These are phyloP conservation scores for Alternaria brassicae DNA, from an alignment of 2,329 filamentous ascomycete species.

Conservation along the genomic window DNA sequence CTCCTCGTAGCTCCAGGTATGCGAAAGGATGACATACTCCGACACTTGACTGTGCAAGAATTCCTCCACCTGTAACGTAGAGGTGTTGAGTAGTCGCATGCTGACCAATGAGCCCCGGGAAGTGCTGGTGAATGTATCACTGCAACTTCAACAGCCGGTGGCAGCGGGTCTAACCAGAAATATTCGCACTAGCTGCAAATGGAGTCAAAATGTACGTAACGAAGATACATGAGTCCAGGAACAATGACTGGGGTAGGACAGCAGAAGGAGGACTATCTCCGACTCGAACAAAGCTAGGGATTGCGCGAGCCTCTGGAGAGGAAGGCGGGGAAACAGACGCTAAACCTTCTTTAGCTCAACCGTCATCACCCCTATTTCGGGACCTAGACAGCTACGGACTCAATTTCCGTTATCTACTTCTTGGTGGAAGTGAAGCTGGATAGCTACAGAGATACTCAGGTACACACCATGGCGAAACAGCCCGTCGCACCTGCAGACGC, in stretches of 20 bases:
- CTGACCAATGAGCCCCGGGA: too few species aligned
- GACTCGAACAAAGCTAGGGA: neutral
- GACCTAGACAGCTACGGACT: neutral
- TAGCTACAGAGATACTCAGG: too few species aligned
- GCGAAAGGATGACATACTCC: neutral
- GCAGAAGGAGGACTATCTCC: neutral
- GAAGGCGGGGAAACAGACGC: neutral
- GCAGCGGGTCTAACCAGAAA: too few species aligned
- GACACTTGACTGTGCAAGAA: neutral
- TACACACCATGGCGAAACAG: neutral
- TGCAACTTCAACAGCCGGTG: neutral
- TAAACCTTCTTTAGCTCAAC: neutral
- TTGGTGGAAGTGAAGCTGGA: neutral
- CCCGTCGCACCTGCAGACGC: neutral
- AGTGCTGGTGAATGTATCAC: too few species aligned
- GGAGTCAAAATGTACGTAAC: neutral
- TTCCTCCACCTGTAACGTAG: neutral
- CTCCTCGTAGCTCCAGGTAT: neutral
- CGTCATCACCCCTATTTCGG: neutral
- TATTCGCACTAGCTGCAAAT: too few species aligned
- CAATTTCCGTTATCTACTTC: neutral
- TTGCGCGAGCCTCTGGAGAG: neutral
- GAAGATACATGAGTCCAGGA: neutral
- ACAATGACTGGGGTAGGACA: neutral
- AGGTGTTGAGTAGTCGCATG: neutral